Evolutionary conservation across 2,329 filamentous ascomycete species (phyloP).

Genomic region (Trichoderma sp.): DNA sequence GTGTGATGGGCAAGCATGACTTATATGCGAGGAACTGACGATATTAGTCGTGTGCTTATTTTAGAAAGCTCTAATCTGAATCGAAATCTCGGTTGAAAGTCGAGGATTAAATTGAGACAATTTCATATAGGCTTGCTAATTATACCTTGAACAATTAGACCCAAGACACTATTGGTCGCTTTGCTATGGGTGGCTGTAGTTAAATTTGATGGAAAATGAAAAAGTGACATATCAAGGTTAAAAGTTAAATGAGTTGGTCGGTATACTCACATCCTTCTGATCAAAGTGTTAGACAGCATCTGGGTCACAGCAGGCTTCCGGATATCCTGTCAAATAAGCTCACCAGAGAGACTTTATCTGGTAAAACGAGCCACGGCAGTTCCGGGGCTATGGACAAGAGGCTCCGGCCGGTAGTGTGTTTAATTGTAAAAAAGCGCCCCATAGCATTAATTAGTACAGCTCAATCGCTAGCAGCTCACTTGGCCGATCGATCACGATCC

Average conservation of each 20-base stretch:
- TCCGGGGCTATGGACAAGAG: background rate
- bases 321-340: background rate
- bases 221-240: background rate
- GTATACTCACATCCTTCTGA: background rate
- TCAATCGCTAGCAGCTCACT: background rate
- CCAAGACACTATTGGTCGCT: background rate
- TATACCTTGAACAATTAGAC: background rate
- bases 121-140: background rate
- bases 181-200: background rate
- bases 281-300: background rate
- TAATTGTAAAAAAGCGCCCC: background rate
- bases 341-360: background rate
- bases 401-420: background rate
- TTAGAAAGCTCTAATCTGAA: background rate
- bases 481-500: background rate
- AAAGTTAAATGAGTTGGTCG: background rate
- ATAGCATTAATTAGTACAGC: background rate
- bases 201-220: background rate
- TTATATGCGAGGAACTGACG: background rate
- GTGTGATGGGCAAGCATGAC: background rate
- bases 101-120: background rate
- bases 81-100: background rate
- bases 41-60: background rate
- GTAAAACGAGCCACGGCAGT: conserved; percentile 6
- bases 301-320: background rate